Conservation (phyloP, 2,329 filamentous ascomycete genomes). For the Aspergillus calidoustus region DNA sequence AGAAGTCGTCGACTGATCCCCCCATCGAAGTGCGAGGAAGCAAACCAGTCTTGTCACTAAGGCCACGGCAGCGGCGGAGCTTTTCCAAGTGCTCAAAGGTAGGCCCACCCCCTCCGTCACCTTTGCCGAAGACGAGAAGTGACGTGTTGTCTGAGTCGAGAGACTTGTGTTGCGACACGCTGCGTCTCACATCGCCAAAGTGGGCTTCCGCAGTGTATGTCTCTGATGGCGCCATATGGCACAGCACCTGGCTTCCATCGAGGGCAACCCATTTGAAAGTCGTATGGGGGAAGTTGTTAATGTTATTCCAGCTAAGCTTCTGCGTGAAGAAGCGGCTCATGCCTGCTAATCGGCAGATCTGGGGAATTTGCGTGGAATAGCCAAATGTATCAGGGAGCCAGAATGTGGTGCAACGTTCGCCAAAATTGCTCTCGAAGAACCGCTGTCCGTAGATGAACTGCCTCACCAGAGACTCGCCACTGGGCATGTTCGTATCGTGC, state of each 20-base stretch:
- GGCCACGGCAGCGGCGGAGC: conserved; percentile 85
- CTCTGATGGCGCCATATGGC: conserved; percentile 94
- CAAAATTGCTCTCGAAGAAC: conserved; percentile 93
- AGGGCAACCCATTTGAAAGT: conserved; percentile 98
- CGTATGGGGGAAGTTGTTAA: conserved; percentile 98
- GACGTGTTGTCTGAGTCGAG: conserved; percentile 92
- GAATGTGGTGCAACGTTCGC: conserved; percentile 85
- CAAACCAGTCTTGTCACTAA: conserved; percentile 82
- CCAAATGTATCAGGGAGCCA: conserved; percentile 99
- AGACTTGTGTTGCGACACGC: conserved; percentile 90
- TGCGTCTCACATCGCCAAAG: conserved; percentile 91
- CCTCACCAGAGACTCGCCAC: conserved; percentile 88
- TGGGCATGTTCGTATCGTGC: conserved; percentile 96
- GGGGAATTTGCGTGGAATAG: conserved; percentile 92
- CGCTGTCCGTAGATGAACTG: conserved; percentile 96
- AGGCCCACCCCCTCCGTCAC: conserved; percentile 92
- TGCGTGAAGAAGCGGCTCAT: conserved; percentile 98
- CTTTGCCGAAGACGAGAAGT: conserved; percentile 92
- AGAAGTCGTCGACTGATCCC: conserved; percentile 91
- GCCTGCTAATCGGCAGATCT: conserved; percentile 89
- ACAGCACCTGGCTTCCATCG: conserved; percentile 94
- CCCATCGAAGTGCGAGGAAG: conserved; percentile 89
- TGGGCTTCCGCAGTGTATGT: conserved; percentile 95
- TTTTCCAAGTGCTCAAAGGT: conserved; percentile 95
- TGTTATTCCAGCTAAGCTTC: conserved; percentile 99